Base-by-base conservation (phyloP, 495 filamentous ascomycete species). In the Cudoniella acicularis region DNA sequence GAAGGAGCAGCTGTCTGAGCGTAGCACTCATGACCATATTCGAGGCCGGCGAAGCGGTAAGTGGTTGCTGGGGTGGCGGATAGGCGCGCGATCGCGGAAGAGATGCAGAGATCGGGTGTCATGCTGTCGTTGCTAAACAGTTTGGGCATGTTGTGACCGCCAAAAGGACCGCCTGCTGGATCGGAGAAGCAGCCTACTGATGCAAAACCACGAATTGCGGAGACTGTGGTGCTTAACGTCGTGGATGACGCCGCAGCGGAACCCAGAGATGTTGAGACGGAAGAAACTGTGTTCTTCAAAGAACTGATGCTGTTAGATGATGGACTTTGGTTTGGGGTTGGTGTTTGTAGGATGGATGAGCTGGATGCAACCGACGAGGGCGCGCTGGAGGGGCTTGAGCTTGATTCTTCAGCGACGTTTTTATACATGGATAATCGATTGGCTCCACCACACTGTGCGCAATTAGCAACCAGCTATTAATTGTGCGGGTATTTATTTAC, bases 101-200 rank as follows among this genome's bases (percentile, higher is more conserved):
- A 60, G 1, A 42, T 46, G 27, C 58, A 63, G 47, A 62, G 52
- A 0, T 60, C 56, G 16, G 56, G 49, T 21, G 63, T 54, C 48
- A 61, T 68, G 27, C 59, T 65, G 23, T 59, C 62, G 47, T 52
- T 50, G 42, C 23, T 55, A 45, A 56, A 60, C 30, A 60, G 50
- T 17, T 59, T 40, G 0, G 63, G 62, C 11, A 52, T 61, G 25
- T 66, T 57, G 18, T 75, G 68, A 13, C 71, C 68, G 53, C 66
- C 20, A 25, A 22, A 63, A 6, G 54, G 73, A 55, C 69, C 69
- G 16, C 40, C 52, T 2, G 56, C 47, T 16, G 61, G 54, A 27
- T 69, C 64, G 18, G 59, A 57, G 47, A 50, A 69, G 56, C 68
- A 70, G 41, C 68, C 66, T 13, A 61, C 13, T 25, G 52, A 50